These are phyloP conservation scores for Kodamaea neixiangensis DNA, from an alignment of 805 yeast species.

Conservation along the genomic window DNA sequence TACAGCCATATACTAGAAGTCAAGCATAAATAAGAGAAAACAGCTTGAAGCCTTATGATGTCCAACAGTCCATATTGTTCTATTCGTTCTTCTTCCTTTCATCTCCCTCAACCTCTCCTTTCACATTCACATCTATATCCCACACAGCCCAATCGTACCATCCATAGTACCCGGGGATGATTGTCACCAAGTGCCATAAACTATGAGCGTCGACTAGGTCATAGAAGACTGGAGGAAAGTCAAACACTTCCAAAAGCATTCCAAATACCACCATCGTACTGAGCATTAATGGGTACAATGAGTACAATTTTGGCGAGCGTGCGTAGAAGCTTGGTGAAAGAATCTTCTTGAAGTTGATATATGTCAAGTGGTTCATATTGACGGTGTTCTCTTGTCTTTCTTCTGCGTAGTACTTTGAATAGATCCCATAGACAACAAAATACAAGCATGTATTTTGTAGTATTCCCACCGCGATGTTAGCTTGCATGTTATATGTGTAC, in stretches of 20 bases:
- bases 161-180: conserved; percentile 43
- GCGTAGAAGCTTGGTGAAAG: conserved; percentile 33
- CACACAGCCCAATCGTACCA: conserved; percentile 50
- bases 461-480: conserved; percentile 77
- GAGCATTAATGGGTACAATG: conserved; percentile 40
- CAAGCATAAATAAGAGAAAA: neutral
- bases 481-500: conserved; percentile 91
- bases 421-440: conserved; percentile 27
- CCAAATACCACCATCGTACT: conserved; percentile 58
- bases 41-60: neutral
- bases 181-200: conserved; percentile 89
- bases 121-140: conserved; percentile 40
- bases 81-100: conserved; percentile 5
- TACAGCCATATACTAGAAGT: neutral
- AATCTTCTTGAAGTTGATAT: conserved; percentile 23
- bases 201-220: conserved; percentile 88
- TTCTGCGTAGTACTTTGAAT: conserved; percentile 30
- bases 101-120: conserved; percentile 7
- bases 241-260: conserved; percentile 88
- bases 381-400: conserved; percentile 19
- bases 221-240: conserved; percentile 67
- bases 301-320: conserved; percentile 38
- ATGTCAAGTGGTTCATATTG: conserved; percentile 28
- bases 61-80: neutral
- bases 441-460: conserved; percentile 58